These are phyloP conservation scores for Elsinoe batatas DNA, from an alignment of 2,329 filamentous ascomycete genomes.

Conservation along the genomic window DNA sequence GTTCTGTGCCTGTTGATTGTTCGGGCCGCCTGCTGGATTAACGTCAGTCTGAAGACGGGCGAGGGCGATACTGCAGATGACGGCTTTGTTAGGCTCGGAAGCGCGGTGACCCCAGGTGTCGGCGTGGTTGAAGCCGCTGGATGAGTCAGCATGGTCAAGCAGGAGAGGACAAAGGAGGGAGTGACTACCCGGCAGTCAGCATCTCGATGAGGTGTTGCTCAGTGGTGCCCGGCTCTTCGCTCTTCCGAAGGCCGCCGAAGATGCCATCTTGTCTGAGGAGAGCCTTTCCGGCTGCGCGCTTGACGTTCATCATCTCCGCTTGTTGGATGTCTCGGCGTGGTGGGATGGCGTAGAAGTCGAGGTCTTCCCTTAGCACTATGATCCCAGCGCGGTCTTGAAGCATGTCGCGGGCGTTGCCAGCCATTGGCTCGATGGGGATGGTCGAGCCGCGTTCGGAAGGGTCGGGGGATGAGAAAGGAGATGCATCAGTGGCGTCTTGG, in stretches of 20 bases:
- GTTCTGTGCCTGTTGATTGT: constrained; percentile 43
- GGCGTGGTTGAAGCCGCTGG: constrained; percentile 89
- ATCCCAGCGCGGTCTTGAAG: constrained; percentile 84
- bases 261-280: constrained; percentile 85
- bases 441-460: constrained; percentile 34
- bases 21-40: neutral
- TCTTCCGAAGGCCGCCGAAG: constrained; percentile 88
- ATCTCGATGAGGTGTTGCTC: constrained; percentile 99
- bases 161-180: neutral
- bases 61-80: constrained; percentile 91
- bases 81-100: constrained; percentile 96
- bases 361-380: constrained; percentile 88
- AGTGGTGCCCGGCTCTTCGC: constrained; percentile 89
- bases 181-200: constrained; percentile 85
- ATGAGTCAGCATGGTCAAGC: neutral
- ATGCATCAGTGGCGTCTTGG: constrained; percentile 51
- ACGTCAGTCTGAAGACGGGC: constrained; percentile 79
- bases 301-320: constrained; percentile 88
- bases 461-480: constrained; percentile 28
- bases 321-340: constrained; percentile 75
- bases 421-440: constrained; percentile 60
- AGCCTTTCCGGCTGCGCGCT: constrained; percentile 81
- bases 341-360: constrained; percentile 96
- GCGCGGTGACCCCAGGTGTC: constrained; percentile 93
- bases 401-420: constrained; percentile 58